Conservation (phyloP, 345 rosid genomes). For the Syzygium jambos region DNA sequence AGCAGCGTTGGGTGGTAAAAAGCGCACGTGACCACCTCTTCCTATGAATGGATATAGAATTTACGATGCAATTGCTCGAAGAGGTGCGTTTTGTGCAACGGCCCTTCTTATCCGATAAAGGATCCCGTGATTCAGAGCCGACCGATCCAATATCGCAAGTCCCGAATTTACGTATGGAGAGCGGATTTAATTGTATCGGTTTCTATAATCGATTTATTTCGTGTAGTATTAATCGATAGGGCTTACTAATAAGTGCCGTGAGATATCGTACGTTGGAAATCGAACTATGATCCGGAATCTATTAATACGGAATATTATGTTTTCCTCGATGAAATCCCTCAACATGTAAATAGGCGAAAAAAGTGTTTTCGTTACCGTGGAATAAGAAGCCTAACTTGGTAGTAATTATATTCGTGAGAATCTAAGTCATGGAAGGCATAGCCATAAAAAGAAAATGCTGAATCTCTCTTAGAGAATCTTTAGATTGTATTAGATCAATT, state of each 20-base stretch:
- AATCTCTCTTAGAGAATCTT: too few species aligned
- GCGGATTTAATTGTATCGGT: accelerated
- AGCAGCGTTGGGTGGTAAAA: neutral
- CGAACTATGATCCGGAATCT: accelerated
- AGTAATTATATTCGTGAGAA: too few species aligned
- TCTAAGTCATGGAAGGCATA: too few species aligned
- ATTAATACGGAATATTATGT: neutral
- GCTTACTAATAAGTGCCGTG: accelerated
- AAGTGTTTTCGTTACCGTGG: too few species aligned
- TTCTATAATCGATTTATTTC: accelerated
- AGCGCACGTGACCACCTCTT: neutral
- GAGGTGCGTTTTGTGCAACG: neutral
- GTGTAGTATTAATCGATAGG: neutral
- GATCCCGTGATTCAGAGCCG: accelerated
- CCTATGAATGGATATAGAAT: neutral
- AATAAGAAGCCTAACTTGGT: too few species aligned
- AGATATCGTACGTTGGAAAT: accelerated
- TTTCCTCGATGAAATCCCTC: neutral
- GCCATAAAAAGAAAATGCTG: too few species aligned
- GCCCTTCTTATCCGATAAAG: neutral
- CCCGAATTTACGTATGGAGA: neutral
- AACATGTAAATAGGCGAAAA: too few species aligned
- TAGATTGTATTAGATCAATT: too few species aligned
- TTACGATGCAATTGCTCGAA: neutral
- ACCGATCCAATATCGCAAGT: accelerated